Percentiles rank a stretch among this genome's conserved stretches.
phyloP scores from a whole-genome alignment of 129 eudicot genomes.

The Logfia minima region DNA sequence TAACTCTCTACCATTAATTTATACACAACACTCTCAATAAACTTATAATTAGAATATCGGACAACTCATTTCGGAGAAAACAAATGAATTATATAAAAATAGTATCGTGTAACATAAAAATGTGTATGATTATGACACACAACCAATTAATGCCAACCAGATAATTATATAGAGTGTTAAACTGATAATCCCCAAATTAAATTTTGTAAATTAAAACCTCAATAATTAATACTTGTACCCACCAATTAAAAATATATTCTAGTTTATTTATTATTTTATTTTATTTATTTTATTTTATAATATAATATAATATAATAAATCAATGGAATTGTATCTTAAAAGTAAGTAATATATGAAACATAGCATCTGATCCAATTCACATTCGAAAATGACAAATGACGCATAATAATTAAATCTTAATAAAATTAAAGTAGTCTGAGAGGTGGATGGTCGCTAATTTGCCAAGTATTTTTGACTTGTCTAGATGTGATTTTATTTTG shows the following conservation, averaged over 20 bases:
- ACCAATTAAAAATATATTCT: neutral
- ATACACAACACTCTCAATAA: neutral
- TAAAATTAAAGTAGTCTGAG: neutral
- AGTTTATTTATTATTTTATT: neutral
- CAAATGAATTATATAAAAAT: neutral
- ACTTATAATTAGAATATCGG: neutral
- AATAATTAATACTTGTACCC: neutral
- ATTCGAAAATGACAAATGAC: neutral
- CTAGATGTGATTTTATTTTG: conserved; percentile 23
- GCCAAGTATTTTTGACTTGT: conserved; percentile 18
- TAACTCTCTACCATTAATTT: neutral
- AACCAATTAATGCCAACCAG: conserved; percentile 6
- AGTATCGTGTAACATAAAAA: conserved; percentile 19
- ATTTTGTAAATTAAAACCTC: no score
- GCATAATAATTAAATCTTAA: neutral
- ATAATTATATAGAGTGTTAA: neutral
- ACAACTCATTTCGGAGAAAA: neutral
- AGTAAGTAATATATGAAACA: neutral
- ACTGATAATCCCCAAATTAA: no score
- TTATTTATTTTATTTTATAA: neutral
- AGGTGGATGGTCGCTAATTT: conserved; percentile 8
- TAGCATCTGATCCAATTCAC: neutral
- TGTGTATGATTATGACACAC: conserved; percentile 30
- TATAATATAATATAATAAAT: neutral
- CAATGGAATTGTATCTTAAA: neutral